Evolutionary conservation across 1,139 yeast genomes (phyloP), one percentile per base, ranked within the genome.

Genomic region (Pichia sp.): DNA sequence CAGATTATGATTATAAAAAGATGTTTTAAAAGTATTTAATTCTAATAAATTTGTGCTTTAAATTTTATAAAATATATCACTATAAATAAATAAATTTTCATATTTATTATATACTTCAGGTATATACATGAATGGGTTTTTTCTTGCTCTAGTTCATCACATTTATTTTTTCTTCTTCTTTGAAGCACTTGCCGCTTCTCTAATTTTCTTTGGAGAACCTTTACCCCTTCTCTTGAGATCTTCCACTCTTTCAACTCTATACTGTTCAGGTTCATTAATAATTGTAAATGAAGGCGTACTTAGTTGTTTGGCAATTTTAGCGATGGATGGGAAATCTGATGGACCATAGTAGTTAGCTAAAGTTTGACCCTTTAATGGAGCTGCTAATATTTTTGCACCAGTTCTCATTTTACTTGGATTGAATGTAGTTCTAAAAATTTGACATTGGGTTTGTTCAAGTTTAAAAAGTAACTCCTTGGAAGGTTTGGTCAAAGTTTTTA

Each of bases 151-250:
- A 4, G 7, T 9, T 16, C 12, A 29, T 30, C 15, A 9, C 6
- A 8, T 16, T 36, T n/a, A 41, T 43, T 53, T 52, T 54, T 58
- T 60, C 56, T 62, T 60, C 58, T 65, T 67, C 62, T 69, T 70
- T 53, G 66, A 67, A 15, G 72, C 71, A 61, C 71, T 68, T 43
- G 68, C 64, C 24, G 71, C 70, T 58, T 69, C 75, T 58, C 70
- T 74, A 68, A 78, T 79, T 74, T 88, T 88, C 72, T 84, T 80
- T 57, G 96, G 96, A 22, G 96, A 94, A 65, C 95, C 95, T 68
- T 88, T 88, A 65, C 88, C 90, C 78, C 95, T 84, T 76, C 85
- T 82, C 74, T 82, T 84, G 67, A 87, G 74, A 54, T 79, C 80
- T 49, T 73, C 78, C 39, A 81, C 79, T 77, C 82, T 80, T 53